Evolutionary conservation across 345 rosid species (phyloP).

Genomic region (Rhizophora mangle): DNA sequence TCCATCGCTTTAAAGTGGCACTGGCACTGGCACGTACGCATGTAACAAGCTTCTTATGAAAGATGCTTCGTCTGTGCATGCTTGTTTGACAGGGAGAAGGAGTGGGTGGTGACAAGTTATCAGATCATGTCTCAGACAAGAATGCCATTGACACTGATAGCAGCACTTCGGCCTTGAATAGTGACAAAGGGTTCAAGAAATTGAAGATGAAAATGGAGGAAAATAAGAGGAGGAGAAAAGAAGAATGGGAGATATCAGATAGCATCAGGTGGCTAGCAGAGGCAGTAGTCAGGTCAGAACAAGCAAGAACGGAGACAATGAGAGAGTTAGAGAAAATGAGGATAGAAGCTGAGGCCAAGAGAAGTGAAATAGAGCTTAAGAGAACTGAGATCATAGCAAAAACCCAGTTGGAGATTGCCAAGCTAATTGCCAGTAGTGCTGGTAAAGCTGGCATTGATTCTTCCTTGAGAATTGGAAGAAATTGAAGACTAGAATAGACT

Average conservation of each 20-base stretch:
- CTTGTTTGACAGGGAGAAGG: constrained; percentile 54
- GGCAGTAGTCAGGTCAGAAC: constrained; percentile 75
- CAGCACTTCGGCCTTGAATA: constrained; percentile 72
- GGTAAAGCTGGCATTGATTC: constrained; percentile 56
- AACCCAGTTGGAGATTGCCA: constrained; percentile 87
- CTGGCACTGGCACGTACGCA: too few species aligned
- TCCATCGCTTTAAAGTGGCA: too few species aligned
- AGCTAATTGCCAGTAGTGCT: constrained; percentile 45
- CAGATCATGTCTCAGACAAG: constrained; percentile 52
- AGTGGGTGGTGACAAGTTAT: constrained; percentile 31
- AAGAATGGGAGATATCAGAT: constrained; percentile 61
- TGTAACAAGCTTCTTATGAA: too few species aligned
- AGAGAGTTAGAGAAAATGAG: constrained; percentile 86
- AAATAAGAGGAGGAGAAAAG: constrained; percentile 45
- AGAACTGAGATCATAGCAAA: constrained; percentile 85
- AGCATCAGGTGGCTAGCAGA: constrained; percentile 86
- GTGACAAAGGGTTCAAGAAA: constrained; percentile 43
- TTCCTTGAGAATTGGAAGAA: constrained; percentile 80
- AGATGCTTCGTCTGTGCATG: neutral
- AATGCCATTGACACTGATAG: constrained; percentile 65
- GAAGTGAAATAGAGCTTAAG: constrained; percentile 81
- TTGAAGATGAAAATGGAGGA: constrained; percentile 43
- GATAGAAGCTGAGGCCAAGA: constrained; percentile 73
- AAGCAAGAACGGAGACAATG: constrained; percentile 84
- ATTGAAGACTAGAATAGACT: constrained; percentile 15